phyloP scores from a whole-genome alignment of 108 stramenopile genomes.

The Cyclotella kingstonii region DNA sequence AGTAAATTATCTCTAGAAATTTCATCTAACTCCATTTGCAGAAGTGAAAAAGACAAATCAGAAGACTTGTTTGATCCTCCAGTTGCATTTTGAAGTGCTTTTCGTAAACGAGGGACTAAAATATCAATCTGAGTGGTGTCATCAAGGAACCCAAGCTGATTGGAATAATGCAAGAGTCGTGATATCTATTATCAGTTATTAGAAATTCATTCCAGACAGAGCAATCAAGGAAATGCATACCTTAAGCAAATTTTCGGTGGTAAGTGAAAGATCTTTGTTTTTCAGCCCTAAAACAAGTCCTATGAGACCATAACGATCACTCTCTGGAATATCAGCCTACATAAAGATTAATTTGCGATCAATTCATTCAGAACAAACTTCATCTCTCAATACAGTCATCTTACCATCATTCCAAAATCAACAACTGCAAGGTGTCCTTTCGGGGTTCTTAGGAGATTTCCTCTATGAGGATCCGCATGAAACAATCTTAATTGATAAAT shows the following conservation, averaged over 20 bases:
- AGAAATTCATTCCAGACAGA: not conserved
- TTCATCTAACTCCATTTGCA: constrained; percentile 79
- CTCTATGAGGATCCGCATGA: constrained; percentile 59
- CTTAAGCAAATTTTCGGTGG: constrained; percentile 83
- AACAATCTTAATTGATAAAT: constrained; percentile 27
- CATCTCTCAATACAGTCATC: not conserved
- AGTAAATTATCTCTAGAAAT: constrained; percentile 80
- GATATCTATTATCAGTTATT: not conserved
- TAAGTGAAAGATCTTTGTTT: constrained; percentile 76
- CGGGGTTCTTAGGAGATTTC: constrained; percentile 77
- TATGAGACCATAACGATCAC: constrained; percentile 88
- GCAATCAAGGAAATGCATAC: constrained; percentile 33
- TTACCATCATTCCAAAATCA: constrained; percentile 94
- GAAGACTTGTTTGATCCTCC: constrained; percentile 87
- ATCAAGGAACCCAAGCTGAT: constrained; percentile 80
- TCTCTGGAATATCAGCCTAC: constrained; percentile 75
- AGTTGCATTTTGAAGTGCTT: constrained; percentile 76
- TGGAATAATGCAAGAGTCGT: constrained; percentile 4
- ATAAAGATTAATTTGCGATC: not conserved
- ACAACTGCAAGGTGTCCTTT: constrained; percentile 79
- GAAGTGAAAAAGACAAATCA: constrained; percentile 81
- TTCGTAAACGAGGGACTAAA: constrained; percentile 75
- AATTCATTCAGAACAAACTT: not conserved
- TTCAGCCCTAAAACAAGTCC: constrained; percentile 88
- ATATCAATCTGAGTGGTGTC: constrained; percentile 80